Conservation (phyloP, 2,329 filamentous ascomycete species). For the Alternaria hordeiaustralica region DNA sequence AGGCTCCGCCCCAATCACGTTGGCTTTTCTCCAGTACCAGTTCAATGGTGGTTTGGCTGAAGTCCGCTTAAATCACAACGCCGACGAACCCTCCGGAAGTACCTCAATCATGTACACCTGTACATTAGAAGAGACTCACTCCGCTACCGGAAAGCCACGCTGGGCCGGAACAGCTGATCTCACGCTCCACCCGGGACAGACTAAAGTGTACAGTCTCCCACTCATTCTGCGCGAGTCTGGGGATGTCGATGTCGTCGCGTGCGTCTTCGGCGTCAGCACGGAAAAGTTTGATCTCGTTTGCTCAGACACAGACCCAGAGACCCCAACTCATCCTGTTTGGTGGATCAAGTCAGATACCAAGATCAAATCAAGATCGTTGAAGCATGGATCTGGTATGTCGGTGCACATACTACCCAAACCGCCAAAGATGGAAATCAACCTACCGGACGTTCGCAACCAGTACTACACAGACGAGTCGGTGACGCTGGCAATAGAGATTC, state of each 20-base stretch:
- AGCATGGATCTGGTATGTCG: slow-evolving; percentile 51
- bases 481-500: slow-evolving; percentile 69
- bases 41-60: slow-evolving; percentile 57
- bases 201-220: slow-evolving; percentile 72
- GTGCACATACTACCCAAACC: slow-evolving; percentile 85
- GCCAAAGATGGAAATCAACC: slow-evolving; percentile 82
- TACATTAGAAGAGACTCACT: slow-evolving; percentile 35
- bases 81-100: slow-evolving; percentile 11
- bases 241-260: slow-evolving; percentile 70
- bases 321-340: slow-evolving; percentile 37
- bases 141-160: slow-evolving; percentile 40
- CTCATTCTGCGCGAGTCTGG: slow-evolving; percentile 82
- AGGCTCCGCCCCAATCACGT: slow-evolving; percentile 54
- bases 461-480: slow-evolving; percentile 88
- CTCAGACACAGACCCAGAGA: slow-evolving; percentile 57
- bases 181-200: slow-evolving; percentile 70
- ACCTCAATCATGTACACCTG: slow-evolving; percentile 29
- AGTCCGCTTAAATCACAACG: slow-evolving; percentile 39
- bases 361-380: slow-evolving; percentile 38
- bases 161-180: slow-evolving; percentile 68
- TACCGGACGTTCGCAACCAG: slow-evolving; percentile 68
- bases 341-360: slow-evolving; percentile 37
- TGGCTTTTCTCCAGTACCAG: slow-evolving; percentile 58
- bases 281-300: slow-evolving; percentile 73
- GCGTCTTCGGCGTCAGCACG: slow-evolving; percentile 68